Conservation (phyloP, 257 asterid species). For the Nicotiana tomentosiformis region DNA sequence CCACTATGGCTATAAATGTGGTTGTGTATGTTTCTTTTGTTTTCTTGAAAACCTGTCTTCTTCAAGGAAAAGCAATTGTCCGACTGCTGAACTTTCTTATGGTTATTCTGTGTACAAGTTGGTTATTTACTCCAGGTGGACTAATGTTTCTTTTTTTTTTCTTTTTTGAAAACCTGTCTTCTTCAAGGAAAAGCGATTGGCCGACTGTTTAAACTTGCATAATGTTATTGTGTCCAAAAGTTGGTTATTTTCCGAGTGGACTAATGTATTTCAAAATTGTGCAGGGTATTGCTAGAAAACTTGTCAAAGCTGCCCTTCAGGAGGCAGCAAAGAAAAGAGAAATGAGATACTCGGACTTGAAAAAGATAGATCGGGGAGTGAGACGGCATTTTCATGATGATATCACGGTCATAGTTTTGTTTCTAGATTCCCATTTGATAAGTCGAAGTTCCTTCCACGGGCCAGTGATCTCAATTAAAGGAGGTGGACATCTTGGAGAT, state of each 20-base stretch:
- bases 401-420: slow-evolving; percentile 27
- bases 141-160: no score
- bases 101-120: no score
- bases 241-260: neutral
- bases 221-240: neutral
- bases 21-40: neutral
- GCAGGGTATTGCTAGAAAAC: slow-evolving; percentile 31
- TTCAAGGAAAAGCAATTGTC: no score
- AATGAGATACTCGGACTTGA: slow-evolving; percentile 29
- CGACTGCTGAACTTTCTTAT: no score
- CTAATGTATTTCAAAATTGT: neutral
- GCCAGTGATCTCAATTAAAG: slow-evolving; percentile 17
- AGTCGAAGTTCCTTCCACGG: slow-evolving; percentile 7
- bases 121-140: no score
- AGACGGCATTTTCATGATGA: slow-evolving; percentile 33
- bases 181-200: neutral
- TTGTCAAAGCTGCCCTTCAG: slow-evolving; percentile 23
- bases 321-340: slow-evolving; percentile 33
- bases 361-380: slow-evolving; percentile 23
- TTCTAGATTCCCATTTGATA: slow-evolving; percentile 17
- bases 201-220: neutral
- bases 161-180: no score
- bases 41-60: no score
- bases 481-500: neutral
- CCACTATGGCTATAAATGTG: neutral